Base-by-base conservation (phyloP, 805 yeast species). In the Lipomyces chichibuensis region DNA sequence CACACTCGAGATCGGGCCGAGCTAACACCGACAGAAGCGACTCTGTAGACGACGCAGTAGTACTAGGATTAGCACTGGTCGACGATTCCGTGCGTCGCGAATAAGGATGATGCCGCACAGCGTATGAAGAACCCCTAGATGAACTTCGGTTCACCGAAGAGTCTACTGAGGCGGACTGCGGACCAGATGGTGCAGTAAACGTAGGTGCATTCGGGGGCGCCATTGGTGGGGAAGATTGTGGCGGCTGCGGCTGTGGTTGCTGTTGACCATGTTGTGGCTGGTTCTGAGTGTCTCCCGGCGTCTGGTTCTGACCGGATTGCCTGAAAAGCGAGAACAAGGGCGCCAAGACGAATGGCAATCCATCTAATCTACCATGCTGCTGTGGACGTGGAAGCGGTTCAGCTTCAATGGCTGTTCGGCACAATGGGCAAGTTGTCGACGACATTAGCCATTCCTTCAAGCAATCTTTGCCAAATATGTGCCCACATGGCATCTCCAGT, bases 381-480 rank as follows among this genome's bases (percentile, higher is more conserved):
- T 33, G 35, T 57, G 49, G 57, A 9, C 60, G 54, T 11, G 43
- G 57, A 49, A 49, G 68, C 52, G 63, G 54, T 51, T 70, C 72
- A 49, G 77, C 73, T 64, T 82, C 82, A 67, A 89, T 80, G 25
- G 83, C 80, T 20, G 81, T 81, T 65, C 98, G 86, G 76, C 99
- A 94, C 58, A 94, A 78, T 0, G 99, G 99, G 76, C 98, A 93
- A 1, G 91, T 85, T 37, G 85, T 84, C 73, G 89, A 87, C 29
- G 84, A 79, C 67, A 83, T 84, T 60, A 94, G 84, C 99, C 99
- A 94, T 72, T 89, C 91, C 65, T 82, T 84, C 29, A 92, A 80
- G 80, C 99, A 94, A n/a, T 85, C 84, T 69, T 87, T 83, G 6
- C 99, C 98, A 80, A 95, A 94, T 0, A 87, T 75, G 75, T 94